These are phyloP conservation scores for Nicotiana tomentosiformis DNA, from an alignment of 257 asterid genomes.

Conservation along the genomic window DNA sequence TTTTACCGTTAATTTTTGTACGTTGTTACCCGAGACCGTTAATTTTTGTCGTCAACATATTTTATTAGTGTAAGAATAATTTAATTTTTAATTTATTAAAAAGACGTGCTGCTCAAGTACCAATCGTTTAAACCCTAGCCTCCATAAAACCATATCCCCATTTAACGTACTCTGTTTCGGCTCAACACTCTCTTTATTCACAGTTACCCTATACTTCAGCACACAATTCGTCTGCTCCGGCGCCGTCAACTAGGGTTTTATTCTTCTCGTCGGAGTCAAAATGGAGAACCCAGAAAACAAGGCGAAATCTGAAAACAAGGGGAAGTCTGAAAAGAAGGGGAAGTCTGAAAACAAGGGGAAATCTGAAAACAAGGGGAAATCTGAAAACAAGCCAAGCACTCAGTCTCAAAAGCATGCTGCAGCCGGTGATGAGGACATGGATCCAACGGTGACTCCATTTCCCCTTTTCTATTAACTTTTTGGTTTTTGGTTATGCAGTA, in stretches of 20 bases:
- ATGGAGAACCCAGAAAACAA: background rate
- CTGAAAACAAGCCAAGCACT: constrained; percentile 18
- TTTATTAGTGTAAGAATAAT: too few species aligned
- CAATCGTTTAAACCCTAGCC: background rate
- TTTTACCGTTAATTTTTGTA: too few species aligned
- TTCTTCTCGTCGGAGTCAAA: background rate
- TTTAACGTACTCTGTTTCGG: background rate
- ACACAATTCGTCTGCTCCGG: background rate
- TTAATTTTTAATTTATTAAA: too few species aligned
- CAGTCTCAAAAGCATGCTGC: constrained; percentile 44
- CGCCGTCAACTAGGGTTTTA: background rate
- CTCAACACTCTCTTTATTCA: background rate
- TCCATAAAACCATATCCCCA: background rate
- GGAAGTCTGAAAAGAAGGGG: background rate
- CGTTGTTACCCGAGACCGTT: too few species aligned
- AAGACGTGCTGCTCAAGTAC: too few species aligned
- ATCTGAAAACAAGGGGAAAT: background rate
- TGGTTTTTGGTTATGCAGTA: background rate
- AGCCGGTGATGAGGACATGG: constrained; percentile 68
- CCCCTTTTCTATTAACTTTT: background rate
- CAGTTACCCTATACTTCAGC: too few species aligned
- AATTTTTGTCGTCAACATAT: too few species aligned
- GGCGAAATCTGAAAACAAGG: background rate
- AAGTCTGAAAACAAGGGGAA: background rate
- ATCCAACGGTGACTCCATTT: constrained; percentile 48